Evolutionary conservation across 257 asterid species (phyloP).

Genomic region (Marsdenia floribunda): DNA sequence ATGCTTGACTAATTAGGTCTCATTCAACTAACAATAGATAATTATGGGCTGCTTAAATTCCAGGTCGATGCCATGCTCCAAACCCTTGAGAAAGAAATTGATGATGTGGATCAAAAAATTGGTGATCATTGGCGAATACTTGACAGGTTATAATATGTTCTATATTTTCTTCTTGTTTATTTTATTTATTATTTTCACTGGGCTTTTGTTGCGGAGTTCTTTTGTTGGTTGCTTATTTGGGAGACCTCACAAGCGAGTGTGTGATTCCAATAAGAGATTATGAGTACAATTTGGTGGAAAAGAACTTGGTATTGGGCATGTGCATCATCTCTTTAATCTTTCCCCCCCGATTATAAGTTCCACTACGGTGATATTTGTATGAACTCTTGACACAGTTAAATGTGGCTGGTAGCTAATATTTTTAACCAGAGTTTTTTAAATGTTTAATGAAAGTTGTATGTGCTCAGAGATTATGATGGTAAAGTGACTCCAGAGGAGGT

Average conservation of each 20-base stretch:
- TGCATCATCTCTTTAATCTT: not conserved
- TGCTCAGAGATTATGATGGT: conserved; percentile 71
- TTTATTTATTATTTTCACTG: too few relatives aligned
- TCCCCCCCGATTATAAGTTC: not conserved
- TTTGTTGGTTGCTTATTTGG: not conserved
- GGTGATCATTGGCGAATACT: conserved; percentile 90
- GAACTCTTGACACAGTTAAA: not conserved
- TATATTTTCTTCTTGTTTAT: not conserved
- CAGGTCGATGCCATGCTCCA: conserved; percentile 98
- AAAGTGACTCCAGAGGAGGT: conserved; percentile 87
- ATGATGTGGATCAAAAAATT: conserved; percentile 89
- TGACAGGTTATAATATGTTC: conserved; percentile 50
- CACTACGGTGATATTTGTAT: not conserved
- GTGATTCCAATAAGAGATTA: not conserved
- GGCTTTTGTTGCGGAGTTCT: not conserved
- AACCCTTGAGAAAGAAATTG: conserved; percentile 93
- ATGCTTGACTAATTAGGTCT: not conserved
- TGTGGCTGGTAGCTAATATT: not conserved
- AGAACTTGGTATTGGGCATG: not conserved
- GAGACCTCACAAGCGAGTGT: not conserved
- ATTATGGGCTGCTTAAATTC: not conserved
- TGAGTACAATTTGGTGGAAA: not conserved
- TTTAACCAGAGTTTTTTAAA: not conserved
- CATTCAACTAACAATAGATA: not conserved
- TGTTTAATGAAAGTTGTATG: not conserved